Conservation (phyloP, 1,284 basidiomycete species). For the Hortiboletus rubellus region DNA sequence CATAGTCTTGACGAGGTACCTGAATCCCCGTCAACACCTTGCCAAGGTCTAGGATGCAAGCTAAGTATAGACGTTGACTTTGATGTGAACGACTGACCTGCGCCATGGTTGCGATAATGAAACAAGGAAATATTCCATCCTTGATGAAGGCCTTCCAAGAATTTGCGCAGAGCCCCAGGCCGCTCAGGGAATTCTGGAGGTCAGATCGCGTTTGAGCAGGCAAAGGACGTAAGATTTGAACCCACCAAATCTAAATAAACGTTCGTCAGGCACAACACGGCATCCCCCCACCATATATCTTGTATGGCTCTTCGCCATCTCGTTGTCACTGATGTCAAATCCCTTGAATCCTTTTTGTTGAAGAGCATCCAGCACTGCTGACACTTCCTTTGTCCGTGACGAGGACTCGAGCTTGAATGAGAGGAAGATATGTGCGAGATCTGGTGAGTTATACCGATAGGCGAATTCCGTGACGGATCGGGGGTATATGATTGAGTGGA, state of each 20-base stretch:
- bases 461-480: slow-evolving; percentile 96
- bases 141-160: slow-evolving; percentile 78
- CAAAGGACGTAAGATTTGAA: slow-evolving; percentile 12
- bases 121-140: slow-evolving; percentile 97
- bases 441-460: slow-evolving; percentile 79
- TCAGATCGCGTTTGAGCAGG: background rate
- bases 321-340: slow-evolving; percentile 90
- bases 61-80: slow-evolving; percentile 10
- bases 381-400: slow-evolving; percentile 67
- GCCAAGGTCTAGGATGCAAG: slow-evolving; percentile 68
- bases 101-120: slow-evolving; percentile 97
- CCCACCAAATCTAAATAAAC: slow-evolving; percentile 92
- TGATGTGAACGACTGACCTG: slow-evolving; percentile 53
- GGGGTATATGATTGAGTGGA: slow-evolving; percentile 88
- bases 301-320: slow-evolving; percentile 93
- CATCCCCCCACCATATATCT: slow-evolving; percentile 94
- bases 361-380: slow-evolving; percentile 62
- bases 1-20: slow-evolving; percentile 69
- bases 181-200: slow-evolving; percentile 91
- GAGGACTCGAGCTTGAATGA: slow-evolving; percentile 84
- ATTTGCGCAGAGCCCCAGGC: slow-evolving; percentile 88
- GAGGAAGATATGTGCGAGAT: slow-evolving; percentile 82
- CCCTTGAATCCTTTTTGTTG: slow-evolving; percentile 75
- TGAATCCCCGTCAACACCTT: slow-evolving; percentile 94
- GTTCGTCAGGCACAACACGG: slow-evolving; percentile 76